Evolutionary conservation across 352 stramenopile species (phyloP).

Genomic region (Phytopythium montanum): DNA sequence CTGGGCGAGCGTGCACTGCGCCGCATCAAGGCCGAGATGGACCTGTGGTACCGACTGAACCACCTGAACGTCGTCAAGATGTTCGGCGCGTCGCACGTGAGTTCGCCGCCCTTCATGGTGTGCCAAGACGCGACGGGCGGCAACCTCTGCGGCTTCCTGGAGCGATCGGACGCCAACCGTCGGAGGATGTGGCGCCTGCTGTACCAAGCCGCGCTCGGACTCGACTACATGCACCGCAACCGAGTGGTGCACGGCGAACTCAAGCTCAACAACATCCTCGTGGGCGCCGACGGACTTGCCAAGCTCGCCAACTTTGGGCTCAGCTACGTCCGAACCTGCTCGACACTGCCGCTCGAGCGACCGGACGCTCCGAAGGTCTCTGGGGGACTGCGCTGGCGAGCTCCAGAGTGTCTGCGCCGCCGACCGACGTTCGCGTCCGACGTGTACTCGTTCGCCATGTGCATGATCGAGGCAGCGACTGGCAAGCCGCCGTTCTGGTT

Average conservation of each 20-base stretch:
- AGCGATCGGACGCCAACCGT: slow-evolving; percentile 6
- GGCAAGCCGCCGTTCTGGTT: not conserved
- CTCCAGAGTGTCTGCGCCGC: not conserved
- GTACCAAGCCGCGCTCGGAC: slow-evolving; percentile 27
- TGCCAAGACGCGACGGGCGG: slow-evolving; percentile 21
- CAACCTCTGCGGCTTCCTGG: slow-evolving; percentile 15
- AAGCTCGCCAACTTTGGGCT: not conserved
- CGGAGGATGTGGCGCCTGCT: slow-evolving; percentile 16
- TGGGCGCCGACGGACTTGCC: not conserved
- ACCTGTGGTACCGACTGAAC: slow-evolving; percentile 22
- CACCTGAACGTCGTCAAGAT: slow-evolving; percentile 29
- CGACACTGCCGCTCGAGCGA: not conserved
- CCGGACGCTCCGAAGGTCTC: not conserved
- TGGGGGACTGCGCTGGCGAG: not conserved
- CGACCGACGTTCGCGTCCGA: slow-evolving; percentile 6
- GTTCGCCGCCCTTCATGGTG: slow-evolving; percentile 18
- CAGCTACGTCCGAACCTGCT: not conserved
- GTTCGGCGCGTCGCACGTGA: slow-evolving; percentile 27
- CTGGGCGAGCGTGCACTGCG: slow-evolving; percentile 3
- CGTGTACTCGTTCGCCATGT: slow-evolving; percentile 14
- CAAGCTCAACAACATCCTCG: slow-evolving; percentile 3
- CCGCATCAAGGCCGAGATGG: slow-evolving; percentile 21
- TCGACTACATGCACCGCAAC: slow-evolving; percentile 13
- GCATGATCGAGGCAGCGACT: slow-evolving; percentile 1
- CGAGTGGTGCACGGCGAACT: not conserved